Conservation (phyloP, 306 rosid species). For the Albizia julibrissin region DNA sequence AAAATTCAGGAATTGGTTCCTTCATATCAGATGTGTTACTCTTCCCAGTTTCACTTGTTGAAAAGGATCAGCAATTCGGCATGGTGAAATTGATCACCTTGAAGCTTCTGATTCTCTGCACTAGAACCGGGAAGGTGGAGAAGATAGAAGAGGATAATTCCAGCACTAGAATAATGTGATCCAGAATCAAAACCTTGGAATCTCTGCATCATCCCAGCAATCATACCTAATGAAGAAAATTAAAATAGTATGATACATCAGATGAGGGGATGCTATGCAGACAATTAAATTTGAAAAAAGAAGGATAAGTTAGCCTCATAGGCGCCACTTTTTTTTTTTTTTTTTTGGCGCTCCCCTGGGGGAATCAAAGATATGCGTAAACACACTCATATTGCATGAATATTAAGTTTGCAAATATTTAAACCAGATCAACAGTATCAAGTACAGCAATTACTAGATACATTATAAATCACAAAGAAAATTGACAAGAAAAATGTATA, state of each 20-base stretch:
- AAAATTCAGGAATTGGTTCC: slow-evolving; percentile 97
- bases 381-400: neutral
- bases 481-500: slow-evolving; percentile 10
- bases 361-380: no score
- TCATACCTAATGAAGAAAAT: slow-evolving; percentile 60
- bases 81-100: slow-evolving; percentile 99
- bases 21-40: slow-evolving; percentile 99
- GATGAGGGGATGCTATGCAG: slow-evolving; percentile 14
- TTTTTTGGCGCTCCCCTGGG: no score
- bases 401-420: slow-evolving; percentile 3
- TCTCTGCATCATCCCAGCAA: slow-evolving; percentile 99
- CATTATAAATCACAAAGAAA: slow-evolving; percentile 4
- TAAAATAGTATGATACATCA: neutral
- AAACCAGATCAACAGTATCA: slow-evolving; percentile 23
- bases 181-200: slow-evolving; percentile 97
- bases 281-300: slow-evolving; percentile 3
- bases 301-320: neutral
- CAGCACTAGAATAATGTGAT: slow-evolving; percentile 99
- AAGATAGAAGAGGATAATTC: slow-evolving; percentile 95
- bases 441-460: slow-evolving; percentile 5
- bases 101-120: slow-evolving; percentile 92
- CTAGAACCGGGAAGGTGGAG: slow-evolving; percentile 96
- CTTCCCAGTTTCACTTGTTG: slow-evolving; percentile 96
- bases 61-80: slow-evolving; percentile 83
- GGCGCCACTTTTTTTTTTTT: no score